These are phyloP conservation scores for Cryptococcus deneoformans DNA, from an alignment of 1,284 basidiomycete genomes.

Conservation along the genomic window DNA sequence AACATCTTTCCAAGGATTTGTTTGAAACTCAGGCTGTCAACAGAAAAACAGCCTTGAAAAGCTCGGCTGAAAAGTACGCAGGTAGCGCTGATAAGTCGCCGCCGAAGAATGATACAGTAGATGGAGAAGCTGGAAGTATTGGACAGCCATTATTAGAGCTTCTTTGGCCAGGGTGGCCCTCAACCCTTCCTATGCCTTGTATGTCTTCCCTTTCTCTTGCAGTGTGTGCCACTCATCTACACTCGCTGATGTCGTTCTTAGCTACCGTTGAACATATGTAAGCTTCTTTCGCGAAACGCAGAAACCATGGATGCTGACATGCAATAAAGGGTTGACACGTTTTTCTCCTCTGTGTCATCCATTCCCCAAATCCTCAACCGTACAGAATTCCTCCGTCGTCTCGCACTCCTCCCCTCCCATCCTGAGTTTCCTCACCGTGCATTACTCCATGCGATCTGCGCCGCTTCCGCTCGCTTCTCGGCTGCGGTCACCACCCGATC, in stretches of 20 bases:
- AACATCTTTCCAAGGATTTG: not conserved
- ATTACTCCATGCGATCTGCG: conserved; percentile 51
- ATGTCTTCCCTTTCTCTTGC: conserved; percentile 1
- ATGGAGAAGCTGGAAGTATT: conserved; percentile 20
- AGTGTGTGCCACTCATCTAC: not conserved
- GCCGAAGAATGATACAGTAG: not conserved
- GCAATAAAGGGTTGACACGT: conserved; percentile 33
- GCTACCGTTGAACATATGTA: conserved; percentile 43
- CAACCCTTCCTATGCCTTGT: conserved; percentile 38
- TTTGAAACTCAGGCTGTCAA: not conserved
- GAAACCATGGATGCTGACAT: not conserved
- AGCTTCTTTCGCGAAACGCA: conserved; percentile 6
- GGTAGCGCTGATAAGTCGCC: not conserved
- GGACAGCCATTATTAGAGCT: conserved; percentile 29
- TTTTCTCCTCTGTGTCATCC: conserved; percentile 43
- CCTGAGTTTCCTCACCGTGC: conserved; percentile 48
- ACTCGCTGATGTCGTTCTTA: conserved; percentile 1
- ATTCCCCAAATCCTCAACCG: conserved; percentile 42
- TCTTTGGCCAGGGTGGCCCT: conserved; percentile 44
- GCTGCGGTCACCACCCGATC: conserved; percentile 27
- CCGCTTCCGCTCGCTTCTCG: conserved; percentile 42
- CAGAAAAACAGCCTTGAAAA: not conserved
- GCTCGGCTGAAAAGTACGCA: not conserved
- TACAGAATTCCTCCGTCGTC: conserved; percentile 38
- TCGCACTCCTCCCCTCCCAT: conserved; percentile 48